Conservation (phyloP, 2,329 filamentous ascomycete genomes). For the Pseudogymnoascus sp. region DNA sequence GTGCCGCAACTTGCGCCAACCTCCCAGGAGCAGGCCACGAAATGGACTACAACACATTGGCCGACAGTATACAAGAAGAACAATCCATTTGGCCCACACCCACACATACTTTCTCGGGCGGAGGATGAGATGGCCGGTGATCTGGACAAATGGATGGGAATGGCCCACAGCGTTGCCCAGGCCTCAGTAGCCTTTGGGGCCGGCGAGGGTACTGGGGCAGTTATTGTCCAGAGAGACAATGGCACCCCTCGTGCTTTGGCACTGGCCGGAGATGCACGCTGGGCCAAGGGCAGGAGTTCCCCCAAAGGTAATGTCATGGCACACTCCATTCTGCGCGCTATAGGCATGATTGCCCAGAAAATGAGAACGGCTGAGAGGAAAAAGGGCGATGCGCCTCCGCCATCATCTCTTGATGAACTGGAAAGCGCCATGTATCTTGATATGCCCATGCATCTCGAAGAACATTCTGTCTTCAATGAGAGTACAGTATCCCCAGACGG, state of each 20-base stretch:
- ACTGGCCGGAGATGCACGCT: slow-evolving; percentile 68
- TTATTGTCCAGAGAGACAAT: slow-evolving; percentile 52
- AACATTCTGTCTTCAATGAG: slow-evolving; percentile 50
- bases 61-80: slow-evolving; percentile 79
- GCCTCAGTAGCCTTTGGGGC: slow-evolving; percentile 48
- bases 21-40: slow-evolving; percentile 62
- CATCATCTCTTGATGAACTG: slow-evolving; percentile 22
- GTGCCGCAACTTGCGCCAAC: slow-evolving; percentile 68
- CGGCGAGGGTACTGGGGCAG: slow-evolving; percentile 64
- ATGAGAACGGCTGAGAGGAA: slow-evolving; percentile 30
- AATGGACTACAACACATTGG: slow-evolving; percentile 73
- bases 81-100: slow-evolving; percentile 78
- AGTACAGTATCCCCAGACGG: slow-evolving; percentile 64
- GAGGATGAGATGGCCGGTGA: slow-evolving; percentile 59
- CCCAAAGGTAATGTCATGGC: slow-evolving; percentile 64
- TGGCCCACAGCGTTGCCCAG: slow-evolving; percentile 55
- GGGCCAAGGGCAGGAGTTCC: slow-evolving; percentile 43
- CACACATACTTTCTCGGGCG: slow-evolving; percentile 60
- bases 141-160: slow-evolving; percentile 55
- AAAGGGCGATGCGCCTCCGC: slow-evolving; percentile 11
- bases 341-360: slow-evolving; percentile 68
- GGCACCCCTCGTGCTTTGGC: slow-evolving; percentile 45
- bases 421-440: slow-evolving; percentile 58
- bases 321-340: slow-evolving; percentile 68
- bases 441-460: slow-evolving; percentile 57